Evolutionary conservation across 345 rosid genomes (phyloP).

Genomic region (Anacardium occidentale): DNA sequence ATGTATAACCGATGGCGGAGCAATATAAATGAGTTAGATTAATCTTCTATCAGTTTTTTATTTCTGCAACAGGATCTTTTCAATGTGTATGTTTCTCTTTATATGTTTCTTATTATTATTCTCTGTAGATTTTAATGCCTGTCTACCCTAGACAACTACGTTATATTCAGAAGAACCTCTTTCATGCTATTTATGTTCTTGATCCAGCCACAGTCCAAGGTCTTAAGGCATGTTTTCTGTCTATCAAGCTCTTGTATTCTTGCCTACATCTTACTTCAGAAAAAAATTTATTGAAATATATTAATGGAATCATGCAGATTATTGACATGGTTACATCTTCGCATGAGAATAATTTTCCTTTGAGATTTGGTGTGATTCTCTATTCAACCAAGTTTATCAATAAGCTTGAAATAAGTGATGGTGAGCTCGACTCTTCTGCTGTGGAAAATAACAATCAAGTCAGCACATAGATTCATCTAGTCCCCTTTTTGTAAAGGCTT

Average conservation of each 20-base stretch:
- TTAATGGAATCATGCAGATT: conserved; percentile 54
- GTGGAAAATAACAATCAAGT: conserved; percentile 40
- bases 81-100: background rate
- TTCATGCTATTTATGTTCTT: conserved; percentile 87
- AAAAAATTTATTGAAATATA: conserved; percentile 24
- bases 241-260: conserved; percentile 10
- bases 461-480: conserved; percentile 47
- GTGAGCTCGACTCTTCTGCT: conserved; percentile 39
- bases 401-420: conserved; percentile 57
- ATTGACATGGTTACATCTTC: conserved; percentile 66
- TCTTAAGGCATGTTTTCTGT: conserved; percentile 70
- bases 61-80: conserved; percentile 17
- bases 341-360: conserved; percentile 75
- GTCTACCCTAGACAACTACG: conserved; percentile 95
- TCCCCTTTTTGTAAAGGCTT: conserved; percentile 65
- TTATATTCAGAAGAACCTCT: conserved; percentile 90
- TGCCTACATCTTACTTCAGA: conserved; percentile 10
- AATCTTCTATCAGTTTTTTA: conserved; percentile 14
- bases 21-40: conserved; percentile 79
- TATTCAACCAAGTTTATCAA: conserved; percentile 69
- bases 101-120: too few species aligned
- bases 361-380: conserved; percentile 89
- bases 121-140: conserved; percentile 88
- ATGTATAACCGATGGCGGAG: conserved; percentile 94
- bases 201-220: conserved; percentile 90